Percentiles rank a stretch among this genome's conserved stretches.
These are phyloP conservation scores for Hibiscus tridactylites DNA, from an alignment of 345 rosid genomes.

Conservation along the genomic window DNA sequence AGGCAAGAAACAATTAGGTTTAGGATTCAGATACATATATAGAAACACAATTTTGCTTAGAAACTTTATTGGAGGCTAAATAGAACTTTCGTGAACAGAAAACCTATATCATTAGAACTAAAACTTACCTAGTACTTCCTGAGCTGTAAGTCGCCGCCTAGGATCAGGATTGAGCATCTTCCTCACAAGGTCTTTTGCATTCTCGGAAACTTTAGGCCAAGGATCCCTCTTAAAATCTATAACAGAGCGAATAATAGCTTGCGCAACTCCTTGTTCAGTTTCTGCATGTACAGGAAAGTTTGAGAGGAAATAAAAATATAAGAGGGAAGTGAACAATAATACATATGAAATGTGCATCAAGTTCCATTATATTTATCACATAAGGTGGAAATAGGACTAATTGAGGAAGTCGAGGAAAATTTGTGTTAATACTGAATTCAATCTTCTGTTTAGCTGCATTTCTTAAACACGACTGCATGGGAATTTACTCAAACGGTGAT, in stretches of 20 bases:
- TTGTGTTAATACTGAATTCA: background rate
- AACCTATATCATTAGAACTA: background rate
- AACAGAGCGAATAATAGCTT: constrained; percentile 72
- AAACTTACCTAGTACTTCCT: constrained; percentile 78
- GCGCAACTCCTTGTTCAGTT: constrained; percentile 98
- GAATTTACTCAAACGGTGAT: background rate
- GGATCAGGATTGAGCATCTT: constrained; percentile 97
- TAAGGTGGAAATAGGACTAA: constrained; percentile 3
- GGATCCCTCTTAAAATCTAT: constrained; percentile 93
- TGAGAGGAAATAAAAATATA: background rate
- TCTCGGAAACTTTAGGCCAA: constrained; percentile 93
- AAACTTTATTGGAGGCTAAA: background rate
- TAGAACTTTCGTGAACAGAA: constrained; percentile 4
- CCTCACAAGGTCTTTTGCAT: constrained; percentile 81
- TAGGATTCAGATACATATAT: background rate
- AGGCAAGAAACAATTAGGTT: constrained; percentile 10
- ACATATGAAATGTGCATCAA: background rate
- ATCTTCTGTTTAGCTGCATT: background rate
- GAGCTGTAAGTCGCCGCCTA: constrained; percentile 78
- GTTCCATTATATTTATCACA: background rate
- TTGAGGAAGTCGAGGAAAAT: background rate
- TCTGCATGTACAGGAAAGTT: constrained; percentile 36
- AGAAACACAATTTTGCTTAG: background rate
- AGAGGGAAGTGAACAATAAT: too few species aligned
- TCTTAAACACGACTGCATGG: background rate